Conservation (phyloP, 2,329 filamentous ascomycete species). For the Sclerotinia sclerotiorum region DNA sequence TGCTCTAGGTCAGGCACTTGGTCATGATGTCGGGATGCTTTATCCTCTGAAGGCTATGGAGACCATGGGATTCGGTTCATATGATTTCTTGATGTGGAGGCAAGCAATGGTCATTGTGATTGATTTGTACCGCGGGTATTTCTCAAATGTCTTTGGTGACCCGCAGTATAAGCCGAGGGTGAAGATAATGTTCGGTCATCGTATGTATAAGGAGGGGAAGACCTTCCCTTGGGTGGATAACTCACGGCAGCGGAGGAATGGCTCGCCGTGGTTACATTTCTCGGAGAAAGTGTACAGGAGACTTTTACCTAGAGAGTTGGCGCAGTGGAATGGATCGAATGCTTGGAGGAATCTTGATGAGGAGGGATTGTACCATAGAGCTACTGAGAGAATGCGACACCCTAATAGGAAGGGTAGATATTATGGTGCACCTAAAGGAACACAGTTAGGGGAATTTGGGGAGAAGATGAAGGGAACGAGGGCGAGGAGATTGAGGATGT, state of each 20-base stretch:
- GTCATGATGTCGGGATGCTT: not conserved
- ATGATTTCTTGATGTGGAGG: not conserved
- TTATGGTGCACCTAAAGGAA: not conserved
- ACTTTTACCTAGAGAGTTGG: not conserved
- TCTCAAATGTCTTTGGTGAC: not conserved
- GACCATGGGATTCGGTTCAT: accelerated
- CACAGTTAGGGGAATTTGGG: not conserved
- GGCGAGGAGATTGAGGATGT: not conserved
- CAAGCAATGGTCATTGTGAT: not conserved
- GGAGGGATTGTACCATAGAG: not conserved
- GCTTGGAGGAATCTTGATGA: constrained; percentile 1
- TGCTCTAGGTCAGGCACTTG: constrained; percentile 3
- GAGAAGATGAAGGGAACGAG: not conserved
- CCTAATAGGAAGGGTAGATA: not conserved
- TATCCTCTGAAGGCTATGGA: not conserved
- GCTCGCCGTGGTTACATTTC: not conserved
- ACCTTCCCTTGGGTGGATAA: not conserved
- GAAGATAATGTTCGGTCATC: constrained; percentile 2
- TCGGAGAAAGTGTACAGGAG: not conserved
- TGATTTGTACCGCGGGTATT: constrained; percentile 7
- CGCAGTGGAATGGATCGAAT: constrained; percentile 14
- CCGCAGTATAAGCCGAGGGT: constrained; percentile 2
- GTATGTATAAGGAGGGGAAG: not conserved
- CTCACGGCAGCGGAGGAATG: not conserved
- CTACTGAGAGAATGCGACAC: not conserved